Base-by-base conservation (phyloP, 495 filamentous ascomycete genomes). In the Immersiella caudata region DNA sequence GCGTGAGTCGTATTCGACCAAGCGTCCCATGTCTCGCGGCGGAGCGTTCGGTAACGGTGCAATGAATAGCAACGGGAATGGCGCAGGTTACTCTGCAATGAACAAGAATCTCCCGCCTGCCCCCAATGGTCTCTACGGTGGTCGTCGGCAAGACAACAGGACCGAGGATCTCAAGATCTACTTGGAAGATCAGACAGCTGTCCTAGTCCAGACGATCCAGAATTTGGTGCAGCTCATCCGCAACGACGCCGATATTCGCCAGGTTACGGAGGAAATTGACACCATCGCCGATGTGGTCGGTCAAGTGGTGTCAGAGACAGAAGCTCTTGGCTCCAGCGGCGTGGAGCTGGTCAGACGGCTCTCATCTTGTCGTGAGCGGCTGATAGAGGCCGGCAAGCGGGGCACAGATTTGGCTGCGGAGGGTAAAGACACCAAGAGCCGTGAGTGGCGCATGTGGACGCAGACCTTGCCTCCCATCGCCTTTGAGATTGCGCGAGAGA, bases 401-500 rank as follows among this genome's bases (percentile, higher is more conserved):
- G 89, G 88, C 66, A 80, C 87, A 65, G 80, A 84, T 1, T 80
- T 88, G 1, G 81, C 80, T 9, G 80, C 79, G 21, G 76, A 74
- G 35, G 81, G 80, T 33, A 72, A 79, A 7, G 80, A 79, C 26
- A 77, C 85, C 24, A 77, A 77, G 40, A 81, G 85, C 64, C 76
- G 68, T 62, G 81, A 76, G 75, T 84, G 87, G 79, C 87, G 85
- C 55, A 87, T 85, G 72, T 89, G 88, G 79, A 90, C 85, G 57
- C 88, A 88, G 74, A 89, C 84, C 56, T 80, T 93, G 54, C 91
- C 93, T 20, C 92, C 92, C 9, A 87, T 96, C 68, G 93, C 93
- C 20, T 96, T 96, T 77, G 91, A 93, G 79, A 89, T 95, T 73
- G 93, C 91, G 1, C 83, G 91, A 50, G 89, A 91, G 76, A 93